Percentiles rank a stretch among this genome's conserved stretches.
Evolutionary conservation across 2,329 filamentous ascomycete genomes (phyloP).

Genomic region (Penicillium glabrum): DNA sequence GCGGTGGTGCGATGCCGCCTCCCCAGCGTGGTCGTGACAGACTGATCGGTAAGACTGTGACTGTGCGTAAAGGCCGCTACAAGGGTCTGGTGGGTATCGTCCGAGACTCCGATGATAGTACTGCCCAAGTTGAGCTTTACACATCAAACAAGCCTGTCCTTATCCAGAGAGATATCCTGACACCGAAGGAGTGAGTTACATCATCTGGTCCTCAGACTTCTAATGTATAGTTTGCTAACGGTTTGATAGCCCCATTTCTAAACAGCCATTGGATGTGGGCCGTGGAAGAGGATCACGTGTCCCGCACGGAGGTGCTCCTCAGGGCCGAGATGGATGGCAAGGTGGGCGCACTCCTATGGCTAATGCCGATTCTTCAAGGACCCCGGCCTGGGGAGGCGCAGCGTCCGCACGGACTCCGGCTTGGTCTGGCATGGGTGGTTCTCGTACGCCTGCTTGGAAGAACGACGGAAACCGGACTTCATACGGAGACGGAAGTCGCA

Average conservation of each 20-base stretch:
- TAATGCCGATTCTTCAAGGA: constrained; percentile 61
- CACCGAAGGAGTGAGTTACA: constrained; percentile 72
- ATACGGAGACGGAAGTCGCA: constrained; percentile 65
- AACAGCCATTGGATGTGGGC: constrained; percentile 72
- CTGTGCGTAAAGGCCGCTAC: constrained; percentile 80
- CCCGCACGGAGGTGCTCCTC: constrained; percentile 27
- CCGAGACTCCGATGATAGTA: constrained; percentile 84
- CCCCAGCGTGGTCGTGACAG: constrained; percentile 76
- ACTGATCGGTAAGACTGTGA: constrained; percentile 87
- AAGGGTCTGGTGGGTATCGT: constrained; percentile 94
- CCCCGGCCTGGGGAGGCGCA: constrained; percentile 70
- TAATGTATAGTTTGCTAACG: constrained; percentile 13
- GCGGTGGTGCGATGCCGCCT: constrained; percentile 59
- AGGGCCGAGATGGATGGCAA: constrained; percentile 49
- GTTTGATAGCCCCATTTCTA: constrained; percentile 58
- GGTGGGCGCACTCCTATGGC: constrained; percentile 69
- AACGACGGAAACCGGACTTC: constrained; percentile 57
- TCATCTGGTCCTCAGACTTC: constrained; percentile 1
- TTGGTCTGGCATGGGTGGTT: constrained; percentile 46
- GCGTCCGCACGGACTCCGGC: constrained; percentile 53
- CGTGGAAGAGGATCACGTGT: constrained; percentile 46
- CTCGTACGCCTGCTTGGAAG: constrained; percentile 54
- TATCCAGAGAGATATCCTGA: constrained; percentile 76
- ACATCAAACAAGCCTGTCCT: constrained; percentile 91
- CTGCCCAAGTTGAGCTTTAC: constrained; percentile 88